Base-by-base conservation (phyloP, 306 rosid species). In the Medicago arabica region DNA sequence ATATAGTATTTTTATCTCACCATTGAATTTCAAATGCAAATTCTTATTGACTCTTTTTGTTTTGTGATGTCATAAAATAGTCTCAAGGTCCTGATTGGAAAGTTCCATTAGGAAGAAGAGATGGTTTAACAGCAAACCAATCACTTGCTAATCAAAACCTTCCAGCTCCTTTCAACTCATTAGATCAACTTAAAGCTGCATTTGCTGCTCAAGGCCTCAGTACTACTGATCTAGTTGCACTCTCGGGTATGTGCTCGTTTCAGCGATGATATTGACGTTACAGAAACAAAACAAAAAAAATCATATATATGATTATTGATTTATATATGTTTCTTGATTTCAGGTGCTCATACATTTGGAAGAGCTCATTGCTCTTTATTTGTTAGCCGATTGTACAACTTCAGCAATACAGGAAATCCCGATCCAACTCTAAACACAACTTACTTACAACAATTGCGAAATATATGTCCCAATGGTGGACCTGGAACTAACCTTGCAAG, bases 241-340 rank as follows among this genome's bases (percentile, higher is more conserved):
- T 87, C 31, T 89, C 89, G 6, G 94, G 94, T 86, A 71, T 23
- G 28, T n/a, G n/a, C n/a, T n/a, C n/a, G n/a, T n/a, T n/a, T n/a
- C n/a, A n/a, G n/a, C n/a, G n/a, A n/a, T n/a, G n/a, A n/a, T n/a
- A n/a, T n/a, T n/a, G n/a, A n/a, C n/a, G n/a, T n/a, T n/a, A n/a
- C n/a, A n/a, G n/a, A n/a, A n/a, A n/a, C n/a, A n/a, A n/a, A n/a
- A n/a, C n/a, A n/a, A n/a, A n/a, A n/a, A n/a, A n/a, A n/a, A n/a
- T n/a, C n/a, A n/a, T n/a, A n/a, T n/a, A n/a, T 23, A 23, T 34
- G 38, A 34, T 34, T 34, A 3, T 34, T 34, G 7, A 34, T 34
- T 0, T 34, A 34, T 34, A 34, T 6, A 0, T 34, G 38, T 4
- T 66, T 18, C n/a, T n/a, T n/a, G 17, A 34, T 4, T 53, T 8